A percentile compares a stretch with the other conserved stretches of the same genome.
Evolutionary conservation across 108 stramenopile species (phyloP).

Genomic region (Cyclotella atomus): DNA sequence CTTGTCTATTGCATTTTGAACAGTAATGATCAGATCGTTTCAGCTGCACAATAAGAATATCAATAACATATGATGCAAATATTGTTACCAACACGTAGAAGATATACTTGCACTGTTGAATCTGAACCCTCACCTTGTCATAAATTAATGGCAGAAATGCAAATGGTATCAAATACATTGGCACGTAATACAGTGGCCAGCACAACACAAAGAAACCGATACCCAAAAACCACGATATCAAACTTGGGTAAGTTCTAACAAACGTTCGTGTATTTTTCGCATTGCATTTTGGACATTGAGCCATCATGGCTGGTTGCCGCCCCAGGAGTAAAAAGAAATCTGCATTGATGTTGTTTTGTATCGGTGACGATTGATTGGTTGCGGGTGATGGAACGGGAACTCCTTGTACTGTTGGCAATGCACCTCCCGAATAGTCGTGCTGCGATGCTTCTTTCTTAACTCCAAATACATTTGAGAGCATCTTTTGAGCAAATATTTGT

Average conservation of each 20-base stretch:
- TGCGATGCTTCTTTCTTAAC: neutral
- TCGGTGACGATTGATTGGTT: neutral
- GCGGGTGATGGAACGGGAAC: neutral
- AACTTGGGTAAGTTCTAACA: conserved; percentile 17
- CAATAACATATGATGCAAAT: too few relatives aligned
- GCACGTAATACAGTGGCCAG: conserved; percentile 9
- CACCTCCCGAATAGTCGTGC: conserved; percentile 6
- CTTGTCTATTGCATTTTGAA: conserved; percentile 11
- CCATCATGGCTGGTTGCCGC: conserved; percentile 18
- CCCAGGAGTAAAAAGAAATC: conserved; percentile 21
- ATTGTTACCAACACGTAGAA: too few relatives aligned
- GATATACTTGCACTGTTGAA: too few relatives aligned
- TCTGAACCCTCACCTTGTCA: conserved; percentile 27
- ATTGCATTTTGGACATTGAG: conserved; percentile 15
- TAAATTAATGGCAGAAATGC: conserved; percentile 13
- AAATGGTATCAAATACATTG: conserved; percentile 13
- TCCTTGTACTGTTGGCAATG: conserved; percentile 15
- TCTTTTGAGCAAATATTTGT: too few relatives aligned
- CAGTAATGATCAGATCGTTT: conserved; percentile 27
- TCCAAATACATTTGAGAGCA: neutral
- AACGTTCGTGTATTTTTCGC: conserved; percentile 9
- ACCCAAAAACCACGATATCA: conserved; percentile 14
- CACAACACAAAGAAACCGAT: conserved; percentile 16
- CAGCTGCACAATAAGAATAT: too few relatives aligned
- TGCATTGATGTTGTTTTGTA: neutral